phyloP scores from a whole-genome alignment of 2,329 filamentous ascomycete species.

The Ascochyta pisi region DNA sequence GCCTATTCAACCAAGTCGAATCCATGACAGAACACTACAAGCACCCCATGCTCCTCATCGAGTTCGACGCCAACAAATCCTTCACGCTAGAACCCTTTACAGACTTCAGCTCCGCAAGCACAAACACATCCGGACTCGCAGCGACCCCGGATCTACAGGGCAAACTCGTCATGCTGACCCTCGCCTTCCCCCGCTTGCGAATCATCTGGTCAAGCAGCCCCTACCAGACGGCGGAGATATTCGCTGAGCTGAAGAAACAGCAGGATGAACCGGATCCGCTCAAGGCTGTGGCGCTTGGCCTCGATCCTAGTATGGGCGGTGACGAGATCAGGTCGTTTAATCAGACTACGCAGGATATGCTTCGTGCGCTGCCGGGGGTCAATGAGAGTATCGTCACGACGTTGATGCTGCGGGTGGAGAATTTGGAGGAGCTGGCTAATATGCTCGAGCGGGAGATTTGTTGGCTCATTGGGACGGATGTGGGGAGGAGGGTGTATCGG shows the following conservation, averaged over 20 bases:
- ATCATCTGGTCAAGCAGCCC: slow-evolving; percentile 94
- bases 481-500: slow-evolving; percentile 74
- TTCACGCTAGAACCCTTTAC: slow-evolving; percentile 79
- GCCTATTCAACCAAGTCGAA: slow-evolving; percentile 90
- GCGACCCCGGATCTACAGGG: slow-evolving; percentile 79
- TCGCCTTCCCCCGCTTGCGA: slow-evolving; percentile 87
- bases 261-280: slow-evolving; percentile 90
- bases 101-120: slow-evolving; percentile 54
- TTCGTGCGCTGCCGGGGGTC: slow-evolving; percentile 83
- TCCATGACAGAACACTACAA: slow-evolving; percentile 95
- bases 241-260: slow-evolving; percentile 88
- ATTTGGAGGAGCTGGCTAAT: slow-evolving; percentile 83
- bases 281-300: slow-evolving; percentile 80
- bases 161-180: slow-evolving; percentile 88
- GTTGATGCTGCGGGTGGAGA: slow-evolving; percentile 75
- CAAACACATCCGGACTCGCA: slow-evolving; percentile 62
- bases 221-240: slow-evolving; percentile 97
- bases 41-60: slow-evolving; percentile 88
- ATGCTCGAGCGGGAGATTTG: slow-evolving; percentile 77
- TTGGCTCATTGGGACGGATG: slow-evolving; percentile 77
- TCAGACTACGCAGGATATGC: slow-evolving; percentile 87
- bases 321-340: slow-evolving; percentile 76
- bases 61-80: slow-evolving; percentile 96
- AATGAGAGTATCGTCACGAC: slow-evolving; percentile 74
- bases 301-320: slow-evolving; percentile 65